phyloP scores from a whole-genome alignment of 1,139 yeast genomes.

The Geotrichum bryndzae region DNA sequence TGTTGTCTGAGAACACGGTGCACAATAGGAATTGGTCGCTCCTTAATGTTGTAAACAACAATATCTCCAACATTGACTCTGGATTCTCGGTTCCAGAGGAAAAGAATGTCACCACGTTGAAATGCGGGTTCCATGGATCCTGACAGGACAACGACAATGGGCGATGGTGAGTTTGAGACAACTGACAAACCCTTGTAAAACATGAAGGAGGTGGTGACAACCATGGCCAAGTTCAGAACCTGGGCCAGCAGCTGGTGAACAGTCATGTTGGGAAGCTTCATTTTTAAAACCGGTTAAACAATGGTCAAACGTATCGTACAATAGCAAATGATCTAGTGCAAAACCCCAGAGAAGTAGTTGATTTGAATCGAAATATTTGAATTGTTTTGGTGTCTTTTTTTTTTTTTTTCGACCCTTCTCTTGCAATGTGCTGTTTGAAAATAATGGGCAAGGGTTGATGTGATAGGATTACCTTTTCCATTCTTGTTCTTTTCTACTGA shows the following conservation, averaged over 20 bases:
- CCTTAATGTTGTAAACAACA: slow-evolving; percentile 86
- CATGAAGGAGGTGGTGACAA: slow-evolving; percentile 83
- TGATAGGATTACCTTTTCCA: not conserved
- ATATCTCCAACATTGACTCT: slow-evolving; percentile 81
- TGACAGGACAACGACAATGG: slow-evolving; percentile 91
- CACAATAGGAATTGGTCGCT: slow-evolving; percentile 84
- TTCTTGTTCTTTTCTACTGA: not conserved
- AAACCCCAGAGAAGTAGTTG: not conserved
- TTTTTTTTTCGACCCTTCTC: not conserved
- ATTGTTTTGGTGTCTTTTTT: not conserved
- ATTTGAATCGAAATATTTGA: not conserved
- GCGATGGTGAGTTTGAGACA: slow-evolving; percentile 78
- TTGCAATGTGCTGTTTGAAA: not conserved
- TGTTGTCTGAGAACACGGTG: slow-evolving; percentile 90
- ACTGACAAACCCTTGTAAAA: slow-evolving; percentile 83
- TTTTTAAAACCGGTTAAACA: not conserved
- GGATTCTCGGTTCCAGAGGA: slow-evolving; percentile 79
- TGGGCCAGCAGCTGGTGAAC: slow-evolving; percentile 42
- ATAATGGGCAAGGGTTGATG: not conserved
- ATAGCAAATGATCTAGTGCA: not conserved
- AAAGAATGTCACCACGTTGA: slow-evolving; percentile 92
- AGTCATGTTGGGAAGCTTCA: slow-evolving; percentile 19
- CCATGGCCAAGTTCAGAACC: slow-evolving; percentile 65
- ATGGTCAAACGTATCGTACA: not conserved
- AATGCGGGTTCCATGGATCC: slow-evolving; percentile 99